Conservation (phyloP, 345 rosid genomes). For the Eucalyptus cloeziana region DNA sequence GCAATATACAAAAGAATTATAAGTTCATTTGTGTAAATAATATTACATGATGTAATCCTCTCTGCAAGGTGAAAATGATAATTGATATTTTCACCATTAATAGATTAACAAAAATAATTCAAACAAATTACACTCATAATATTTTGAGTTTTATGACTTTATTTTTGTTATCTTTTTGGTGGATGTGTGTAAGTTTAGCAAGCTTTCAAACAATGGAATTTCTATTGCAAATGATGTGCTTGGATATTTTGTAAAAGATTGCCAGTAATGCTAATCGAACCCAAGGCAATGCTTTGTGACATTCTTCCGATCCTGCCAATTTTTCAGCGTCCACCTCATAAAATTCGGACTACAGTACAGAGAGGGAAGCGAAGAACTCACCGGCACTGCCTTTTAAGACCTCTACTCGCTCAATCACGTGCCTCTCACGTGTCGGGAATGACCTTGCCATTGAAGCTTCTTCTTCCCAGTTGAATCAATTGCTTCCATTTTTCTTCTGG, state of each 20-base stretch:
- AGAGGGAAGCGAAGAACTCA: background rate
- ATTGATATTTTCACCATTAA: background rate
- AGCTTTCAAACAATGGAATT: background rate
- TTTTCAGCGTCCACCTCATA: background rate
- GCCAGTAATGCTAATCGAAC: background rate
- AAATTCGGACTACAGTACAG: background rate
- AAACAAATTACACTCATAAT: background rate
- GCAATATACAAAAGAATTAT: background rate
- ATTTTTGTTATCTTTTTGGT: too few relatives aligned
- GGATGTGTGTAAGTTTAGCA: background rate
- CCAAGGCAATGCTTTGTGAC: background rate
- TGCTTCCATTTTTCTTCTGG: rapidly evolving
- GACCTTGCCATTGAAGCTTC: background rate
- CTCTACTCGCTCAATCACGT: background rate
- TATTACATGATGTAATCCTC: background rate
- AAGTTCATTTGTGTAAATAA: too few relatives aligned
- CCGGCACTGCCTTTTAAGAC: background rate
- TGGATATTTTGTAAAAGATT: too few relatives aligned
- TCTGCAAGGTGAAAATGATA: background rate
- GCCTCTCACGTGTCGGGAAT: background rate
- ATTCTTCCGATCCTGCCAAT: background rate
- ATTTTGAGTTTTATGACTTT: background rate
- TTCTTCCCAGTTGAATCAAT: slow-evolving; percentile 39
- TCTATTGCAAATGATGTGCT: background rate
- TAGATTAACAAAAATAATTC: background rate